Conservation (phyloP, 495 filamentous ascomycete genomes). For the Ramalina peruviana region DNA sequence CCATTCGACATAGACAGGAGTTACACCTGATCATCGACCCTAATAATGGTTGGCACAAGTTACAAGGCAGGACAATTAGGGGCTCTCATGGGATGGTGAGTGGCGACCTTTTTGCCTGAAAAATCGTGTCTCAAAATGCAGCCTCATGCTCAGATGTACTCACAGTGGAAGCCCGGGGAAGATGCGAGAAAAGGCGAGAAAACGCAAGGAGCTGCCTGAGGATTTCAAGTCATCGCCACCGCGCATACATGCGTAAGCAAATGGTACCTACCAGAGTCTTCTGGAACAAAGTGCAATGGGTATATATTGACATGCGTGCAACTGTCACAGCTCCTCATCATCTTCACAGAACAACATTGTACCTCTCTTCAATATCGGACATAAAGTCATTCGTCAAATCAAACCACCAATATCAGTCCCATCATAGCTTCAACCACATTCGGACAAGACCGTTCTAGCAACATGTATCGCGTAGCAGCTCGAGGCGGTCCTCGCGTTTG, state of each 20-base stretch:
- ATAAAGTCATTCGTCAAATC: neutral
- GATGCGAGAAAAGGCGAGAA: conserved; percentile 4
- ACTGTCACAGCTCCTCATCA: neutral
- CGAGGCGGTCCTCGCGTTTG: conserved; percentile 8
- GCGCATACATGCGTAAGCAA: conserved; percentile 3
- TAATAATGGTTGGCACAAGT: too few species aligned
- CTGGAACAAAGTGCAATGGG: conserved; percentile 1
- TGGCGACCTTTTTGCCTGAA: too few species aligned
- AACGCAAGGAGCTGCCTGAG: neutral
- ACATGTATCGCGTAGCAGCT: conserved; percentile 9
- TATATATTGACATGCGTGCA: conserved; percentile 6
- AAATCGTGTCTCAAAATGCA: too few species aligned
- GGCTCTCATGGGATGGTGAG: too few species aligned
- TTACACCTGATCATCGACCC: too few species aligned
- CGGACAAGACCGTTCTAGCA: neutral
- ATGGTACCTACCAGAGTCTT: conserved; percentile 2
- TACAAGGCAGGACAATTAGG: too few species aligned
- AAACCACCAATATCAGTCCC: neutral
- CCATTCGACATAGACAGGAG: too few species aligned
- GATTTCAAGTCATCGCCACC: conserved; percentile 4
- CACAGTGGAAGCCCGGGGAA: too few species aligned
- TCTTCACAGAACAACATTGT: neutral
- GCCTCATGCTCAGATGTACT: neutral
- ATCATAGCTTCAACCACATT: neutral
- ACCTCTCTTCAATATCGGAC: neutral